Base-by-base conservation (phyloP, 179 eudicot species). In the Carnegiea gigantea region DNA sequence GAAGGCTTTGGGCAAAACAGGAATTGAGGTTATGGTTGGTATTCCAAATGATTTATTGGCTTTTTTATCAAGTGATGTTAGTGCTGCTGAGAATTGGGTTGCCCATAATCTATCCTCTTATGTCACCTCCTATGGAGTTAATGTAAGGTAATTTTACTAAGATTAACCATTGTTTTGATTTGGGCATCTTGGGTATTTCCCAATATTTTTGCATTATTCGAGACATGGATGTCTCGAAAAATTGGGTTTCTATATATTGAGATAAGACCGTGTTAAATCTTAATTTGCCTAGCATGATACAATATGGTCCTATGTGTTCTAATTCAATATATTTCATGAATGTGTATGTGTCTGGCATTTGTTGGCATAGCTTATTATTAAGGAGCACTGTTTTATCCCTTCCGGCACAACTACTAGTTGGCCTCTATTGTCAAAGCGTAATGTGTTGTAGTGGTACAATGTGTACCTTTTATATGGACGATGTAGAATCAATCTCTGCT, bases 81-180 rank as follows among this genome's bases (percentile, higher is more conserved):
- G 89, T 80, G 97, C 98, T 83, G 98, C 98, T 87, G 95, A 95
- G 79, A 90, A 83, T 85, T 95, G 99, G 99, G 98, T 95, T 78
- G 46, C 95, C 24, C 84, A 94, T 70, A 95, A 95, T 90, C 81
- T 95, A 24, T 89, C 99, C 11, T 76, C 87, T 74, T 95, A 89
- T 88, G 82, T 94, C 43, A 62, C 80, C 21, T 77, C 83, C 43
- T 84, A 87, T 84, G 88, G 86, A 82, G 99, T 92, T 78, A 89
- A 90, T 87, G 92, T 95, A 87, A 94, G 95, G 99, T 94, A 72
- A 60, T 59, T 57, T 10, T 40, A 2, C 9, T 0, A n/a, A n/a
- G 0, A 62, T 62, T 62, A 62, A n/a, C 68, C 28, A 9, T 51
- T 62, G 10, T 62, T 62, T 62, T 62, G 12, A 23, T 28, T 67